Evolutionary conservation across 352 stramenopile species (phyloP), one percentile per base, ranked within the genome.

Genomic region (Aphanomyces cochlioides): DNA sequence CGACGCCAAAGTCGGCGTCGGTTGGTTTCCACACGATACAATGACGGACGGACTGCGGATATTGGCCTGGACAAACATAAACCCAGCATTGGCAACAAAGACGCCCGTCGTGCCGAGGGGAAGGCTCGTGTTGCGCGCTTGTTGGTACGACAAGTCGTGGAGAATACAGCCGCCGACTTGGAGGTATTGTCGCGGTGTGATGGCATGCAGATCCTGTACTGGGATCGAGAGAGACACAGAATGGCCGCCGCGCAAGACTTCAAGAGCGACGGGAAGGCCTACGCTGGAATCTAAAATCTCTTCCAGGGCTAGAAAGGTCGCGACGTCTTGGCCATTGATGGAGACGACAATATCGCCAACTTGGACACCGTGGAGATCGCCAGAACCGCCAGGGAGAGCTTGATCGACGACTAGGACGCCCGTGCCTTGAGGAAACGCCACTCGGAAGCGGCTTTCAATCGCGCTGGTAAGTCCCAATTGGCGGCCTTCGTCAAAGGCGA

Each of bases 21-120:
- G 73, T 40, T 91, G 81, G 28, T 84, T 84, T 37, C 88, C 87
- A 10, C 96, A 78, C 0, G 84, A 81, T 10, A 84, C 90, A 74
- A 97, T 93, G 60, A 97, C 93, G 71, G 85, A 88, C 34, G 89
- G 83, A 67, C 90, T 84, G 7, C 80, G 82, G 34, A 97, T 66
- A 40, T 93, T 82, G 7, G 88, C 89, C 58, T 92, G 89, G 72
- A 94, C 87, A 58, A 97, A 88, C 89, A 97, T 97, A 76, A 96
- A 90, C 1, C 90, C 91, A 5, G 89, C 80, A 60, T 93, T 83
- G 3, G 90, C 88, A 68, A 96, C 69, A 75, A 93, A 95, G n/a
- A 96, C 88, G 28, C 28, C 28, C 28, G 28, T 2, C 2, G 82
- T 77, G 6, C 83, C 85, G 3, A 90, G 78, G 1, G 82, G 79